Evolutionary conservation across 2,329 filamentous ascomycete species (phyloP), one percentile per base, ranked within the genome.

Genomic region (Pseudogymnoascus sp.): DNA sequence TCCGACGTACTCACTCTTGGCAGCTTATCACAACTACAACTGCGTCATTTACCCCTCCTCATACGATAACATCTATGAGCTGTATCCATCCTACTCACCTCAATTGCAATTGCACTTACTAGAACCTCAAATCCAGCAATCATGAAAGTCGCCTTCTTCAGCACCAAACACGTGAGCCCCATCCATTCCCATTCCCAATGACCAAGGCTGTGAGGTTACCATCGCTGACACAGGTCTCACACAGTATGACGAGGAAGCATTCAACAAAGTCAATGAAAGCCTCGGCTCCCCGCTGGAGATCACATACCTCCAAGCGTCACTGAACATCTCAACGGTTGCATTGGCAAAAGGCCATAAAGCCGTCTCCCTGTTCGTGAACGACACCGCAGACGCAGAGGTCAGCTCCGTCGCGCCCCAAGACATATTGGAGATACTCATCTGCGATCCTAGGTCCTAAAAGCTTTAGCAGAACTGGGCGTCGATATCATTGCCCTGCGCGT

Each of bases 351-450:
- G 77, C 37, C 78, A 80, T 64, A 75, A 80, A 44, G 86, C 85
- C 63, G 78, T 89, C 59, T 89, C 86, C 74, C 82, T 84, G 68
- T 89, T 89, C 68, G 87, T 89, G 71, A 89, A 89, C 73, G 87
- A 89, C 74, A 74, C 74, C 4, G 76, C 88, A 19, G 75, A 78
- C 62, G 77, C 73, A 4, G 70, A 75, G 1, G 82, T 88, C 11
- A 21, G 50, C 4, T 33, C 2, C 13, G 26, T 33, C 26, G 7
- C 26, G 17, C 6, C 10, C 2, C 19, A n/a, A 13, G 10, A 13
- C n/a, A 4, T 13, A 7, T 26, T 26, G 23, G 15, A 56, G 29
- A 56, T 56, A 3, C 31, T 56, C 13, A 56, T 21, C 42, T 13
- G 17, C 6, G 10, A 56, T 19, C 5, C 2, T 21, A 56, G 50